A percentile compares a stretch with the other conserved stretches of the same genome.
Evolutionary conservation across 1,284 basidiomycete genomes (phyloP).

Genomic region (Naganishia cerealis): DNA sequence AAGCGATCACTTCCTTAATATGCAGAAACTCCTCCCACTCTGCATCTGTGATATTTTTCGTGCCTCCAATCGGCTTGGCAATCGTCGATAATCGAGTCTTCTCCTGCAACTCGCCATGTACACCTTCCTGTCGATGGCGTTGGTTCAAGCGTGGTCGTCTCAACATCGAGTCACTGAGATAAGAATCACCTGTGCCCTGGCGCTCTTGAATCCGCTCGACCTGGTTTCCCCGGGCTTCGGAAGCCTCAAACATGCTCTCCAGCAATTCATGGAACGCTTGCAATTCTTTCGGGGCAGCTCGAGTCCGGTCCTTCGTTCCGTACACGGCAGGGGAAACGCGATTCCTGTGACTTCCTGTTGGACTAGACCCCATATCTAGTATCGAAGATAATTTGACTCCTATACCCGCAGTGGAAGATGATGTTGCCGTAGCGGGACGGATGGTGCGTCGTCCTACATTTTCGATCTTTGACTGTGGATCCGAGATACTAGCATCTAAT

Average conservation of each 20-base stretch:
- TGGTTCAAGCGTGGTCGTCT: neutral
- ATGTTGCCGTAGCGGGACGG: neutral
- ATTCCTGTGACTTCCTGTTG: neutral
- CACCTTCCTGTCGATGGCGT: neutral
- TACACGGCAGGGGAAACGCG: neutral
- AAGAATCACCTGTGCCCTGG: neutral
- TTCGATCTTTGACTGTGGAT: neutral
- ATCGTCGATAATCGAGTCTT: slow-evolving; percentile 7
- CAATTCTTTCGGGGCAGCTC: slow-evolving; percentile 20
- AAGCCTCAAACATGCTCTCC: slow-evolving; percentile 28
- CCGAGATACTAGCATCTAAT: slow-evolving; percentile 4
- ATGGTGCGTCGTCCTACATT: neutral
- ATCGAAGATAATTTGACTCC: slow-evolving; percentile 18
- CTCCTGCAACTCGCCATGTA: neutral
- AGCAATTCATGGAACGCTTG: slow-evolving; percentile 26
- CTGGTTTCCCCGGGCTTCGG: slow-evolving; percentile 10
- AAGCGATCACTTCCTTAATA: slow-evolving; percentile 71
- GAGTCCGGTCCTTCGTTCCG: slow-evolving; percentile 15
- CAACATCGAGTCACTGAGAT: slow-evolving; percentile 16
- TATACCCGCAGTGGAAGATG: neutral
- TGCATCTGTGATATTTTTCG: slow-evolving; percentile 5
- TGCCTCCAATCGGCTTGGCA: slow-evolving; percentile 10
- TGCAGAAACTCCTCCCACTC: slow-evolving; percentile 37
- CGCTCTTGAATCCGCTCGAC: slow-evolving; percentile 1
- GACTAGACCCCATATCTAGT: slow-evolving; percentile 13